Evolutionary conservation across 2,329 filamentous ascomycete genomes (phyloP), one percentile per base, ranked within the genome.

Genomic region (Fragosphaeria purpurea): DNA sequence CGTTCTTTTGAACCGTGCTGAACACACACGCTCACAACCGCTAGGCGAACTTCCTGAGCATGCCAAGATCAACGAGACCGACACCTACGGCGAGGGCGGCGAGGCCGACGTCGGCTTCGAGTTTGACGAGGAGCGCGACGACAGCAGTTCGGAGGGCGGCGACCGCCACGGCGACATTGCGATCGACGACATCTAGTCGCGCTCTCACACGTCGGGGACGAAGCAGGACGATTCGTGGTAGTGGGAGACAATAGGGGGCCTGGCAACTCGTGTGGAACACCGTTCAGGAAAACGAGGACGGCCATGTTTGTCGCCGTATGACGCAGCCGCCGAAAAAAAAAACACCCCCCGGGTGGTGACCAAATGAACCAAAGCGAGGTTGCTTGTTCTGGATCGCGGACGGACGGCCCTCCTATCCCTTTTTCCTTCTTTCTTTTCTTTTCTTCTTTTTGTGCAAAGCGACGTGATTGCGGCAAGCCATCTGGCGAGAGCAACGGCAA

Each of bases 51-150:
- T 98, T 54, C 93, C 93, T 60, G 93, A 97, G 74, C 86, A 82
- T 64, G 93, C 93, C 68, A 97, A 97, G 85, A 98, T 98, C 82
- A 98, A 98, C 82, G 93, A 98, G 81, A 95, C 89, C 58, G 93
- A 97, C 71, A 95, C 88, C 45, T 95, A 85, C 65, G 82, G 88
- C 64, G 87, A 90, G 70, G 87, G 90, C 69, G 90, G 89, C 70
- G 86, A 95, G 68, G 91, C 93, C 70, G 88, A 95, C 65, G 88
- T 86, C 74, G 93, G 93, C 73, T 95, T 98, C 77, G 93, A 97
- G 75, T 97, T 97, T 76, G 93, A 94, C 73, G 90, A 97, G 70
- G 91, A 95, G 70, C 77, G 84, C 59, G 84, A 86, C 63, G 79
- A 75, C 41, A 53, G 53, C 47, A 78, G 78, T 35, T 75, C 74